Conservation (phyloP, 2,329 filamentous ascomycete genomes). For the Phyllosticta paracitricarpa region DNA sequence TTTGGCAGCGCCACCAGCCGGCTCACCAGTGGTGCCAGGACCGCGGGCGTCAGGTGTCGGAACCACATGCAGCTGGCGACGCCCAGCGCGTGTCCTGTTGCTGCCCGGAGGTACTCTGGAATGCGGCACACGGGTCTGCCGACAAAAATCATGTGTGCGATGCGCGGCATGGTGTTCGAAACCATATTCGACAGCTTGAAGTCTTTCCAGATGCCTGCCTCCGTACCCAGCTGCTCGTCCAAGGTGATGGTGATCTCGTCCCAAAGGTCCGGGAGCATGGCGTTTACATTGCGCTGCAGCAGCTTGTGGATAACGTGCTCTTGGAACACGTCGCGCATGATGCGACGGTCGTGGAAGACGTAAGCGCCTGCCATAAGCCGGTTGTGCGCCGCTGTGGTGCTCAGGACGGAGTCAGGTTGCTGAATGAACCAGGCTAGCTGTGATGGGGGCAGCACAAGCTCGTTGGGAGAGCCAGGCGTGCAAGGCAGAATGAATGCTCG, state of each 20-base stretch:
- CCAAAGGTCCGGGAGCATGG: slow-evolving; percentile 26
- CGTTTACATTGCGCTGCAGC: slow-evolving; percentile 30
- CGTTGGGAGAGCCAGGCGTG: slow-evolving; percentile 17
- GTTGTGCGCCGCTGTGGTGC: slow-evolving; percentile 26
- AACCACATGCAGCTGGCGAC: slow-evolving; percentile 30
- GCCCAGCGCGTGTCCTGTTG: slow-evolving; percentile 41
- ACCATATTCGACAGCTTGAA: slow-evolving; percentile 22
- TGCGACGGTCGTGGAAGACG: slow-evolving; percentile 24
- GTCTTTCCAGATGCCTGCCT: slow-evolving; percentile 28
- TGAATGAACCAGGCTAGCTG: slow-evolving; percentile 33
- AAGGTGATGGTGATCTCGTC: slow-evolving; percentile 29
- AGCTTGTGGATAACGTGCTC: slow-evolving; percentile 32
- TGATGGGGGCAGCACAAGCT: slow-evolving; percentile 25
- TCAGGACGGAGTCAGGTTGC: slow-evolving; percentile 33
- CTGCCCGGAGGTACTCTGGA: slow-evolving; percentile 36
- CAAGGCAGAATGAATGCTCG: slow-evolving; percentile 20
- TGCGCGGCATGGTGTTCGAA: slow-evolving; percentile 23
- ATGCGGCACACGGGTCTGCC: slow-evolving; percentile 38
- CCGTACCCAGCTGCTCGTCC: slow-evolving; percentile 26
- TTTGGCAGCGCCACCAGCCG: slow-evolving; percentile 37
- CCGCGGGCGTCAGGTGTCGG: slow-evolving; percentile 36
- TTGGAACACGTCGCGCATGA: slow-evolving; percentile 31
- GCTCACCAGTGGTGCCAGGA: slow-evolving; percentile 42
- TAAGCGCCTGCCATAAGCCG: slow-evolving; percentile 31
- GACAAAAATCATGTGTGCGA: slow-evolving; percentile 37